Conservation (phyloP, 169 alveolate genomes). For the Plasmodium billcollinsi region DNA sequence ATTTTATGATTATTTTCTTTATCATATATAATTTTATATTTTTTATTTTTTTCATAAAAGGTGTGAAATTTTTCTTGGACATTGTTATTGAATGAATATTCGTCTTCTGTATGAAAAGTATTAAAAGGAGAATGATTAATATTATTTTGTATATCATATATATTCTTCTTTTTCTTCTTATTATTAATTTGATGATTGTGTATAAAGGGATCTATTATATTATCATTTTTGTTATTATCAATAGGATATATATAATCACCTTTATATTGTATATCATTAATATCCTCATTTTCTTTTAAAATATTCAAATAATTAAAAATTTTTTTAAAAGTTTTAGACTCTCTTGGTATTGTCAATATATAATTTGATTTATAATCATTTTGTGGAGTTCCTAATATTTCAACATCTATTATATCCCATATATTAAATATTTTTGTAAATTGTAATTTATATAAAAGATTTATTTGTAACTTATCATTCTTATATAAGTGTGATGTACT, state of each 20-base stretch:
- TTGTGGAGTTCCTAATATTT: constrained; percentile 15
- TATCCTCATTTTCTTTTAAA: background rate
- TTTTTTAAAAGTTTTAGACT: constrained; percentile 20
- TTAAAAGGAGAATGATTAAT: no score
- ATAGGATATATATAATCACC: background rate
- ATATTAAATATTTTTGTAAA: constrained; percentile 38
- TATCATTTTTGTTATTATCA: background rate
- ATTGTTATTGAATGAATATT: background rate
- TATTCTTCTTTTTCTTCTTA: background rate
- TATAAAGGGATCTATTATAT: background rate
- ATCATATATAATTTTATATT: background rate
- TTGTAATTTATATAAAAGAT: background rate
- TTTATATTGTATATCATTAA: background rate
- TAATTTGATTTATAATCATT: constrained; percentile 29
- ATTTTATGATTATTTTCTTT: background rate
- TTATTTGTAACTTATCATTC: background rate
- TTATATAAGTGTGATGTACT: background rate
- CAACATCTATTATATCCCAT: constrained; percentile 72
- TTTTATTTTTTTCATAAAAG: background rate
- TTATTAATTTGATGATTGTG: background rate
- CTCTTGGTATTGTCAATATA: constrained; percentile 40
- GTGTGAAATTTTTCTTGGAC: background rate
- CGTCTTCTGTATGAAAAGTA: no score
- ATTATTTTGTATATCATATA: background rate
- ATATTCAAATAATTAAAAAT: constrained; percentile 1